A percentile compares a stretch with the other conserved stretches of the same genome.
These are phyloP conservation scores for Zalaria sp. DNA, from an alignment of 2,329 filamentous ascomycete genomes.

Conservation along the genomic window DNA sequence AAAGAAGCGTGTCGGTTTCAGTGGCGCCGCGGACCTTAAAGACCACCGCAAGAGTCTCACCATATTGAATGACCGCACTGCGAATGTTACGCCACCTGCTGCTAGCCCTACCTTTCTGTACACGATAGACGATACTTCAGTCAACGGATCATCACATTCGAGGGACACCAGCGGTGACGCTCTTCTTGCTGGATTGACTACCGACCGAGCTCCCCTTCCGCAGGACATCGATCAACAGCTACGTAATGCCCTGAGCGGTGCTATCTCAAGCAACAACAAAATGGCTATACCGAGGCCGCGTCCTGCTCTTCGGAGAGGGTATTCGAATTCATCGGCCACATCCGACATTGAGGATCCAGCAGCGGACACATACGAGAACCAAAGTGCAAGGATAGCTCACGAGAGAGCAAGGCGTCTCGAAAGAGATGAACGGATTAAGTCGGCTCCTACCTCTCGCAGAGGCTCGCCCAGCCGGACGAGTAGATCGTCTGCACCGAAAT, in stretches of 20 bases:
- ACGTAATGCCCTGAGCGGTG: slow-evolving; percentile 4
- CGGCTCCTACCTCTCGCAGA: slow-evolving; percentile 15
- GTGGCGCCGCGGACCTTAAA: neutral
- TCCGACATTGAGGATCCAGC: slow-evolving; percentile 3
- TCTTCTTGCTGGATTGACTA: neutral
- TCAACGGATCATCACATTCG: neutral
- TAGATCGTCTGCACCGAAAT: slow-evolving; percentile 1
- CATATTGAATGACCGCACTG: neutral
- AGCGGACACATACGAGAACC: slow-evolving; percentile 3
- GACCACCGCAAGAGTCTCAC: slow-evolving; percentile 4
- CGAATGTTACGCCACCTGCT: neutral
- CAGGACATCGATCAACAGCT: slow-evolving; percentile 5
- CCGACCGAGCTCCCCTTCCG: neutral
- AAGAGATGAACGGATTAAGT: slow-evolving; percentile 13
- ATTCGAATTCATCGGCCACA: slow-evolving; percentile 3
- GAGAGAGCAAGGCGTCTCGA: slow-evolving; percentile 21
- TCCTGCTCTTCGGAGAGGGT: slow-evolving; percentile 5
- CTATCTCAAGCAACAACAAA: neutral
- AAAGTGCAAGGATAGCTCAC: slow-evolving; percentile 16
- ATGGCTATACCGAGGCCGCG: slow-evolving; percentile 2
- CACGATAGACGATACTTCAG: neutral
- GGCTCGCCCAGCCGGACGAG: slow-evolving; percentile 11
- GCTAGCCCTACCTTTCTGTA: neutral
- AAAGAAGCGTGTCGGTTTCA: slow-evolving; percentile 10
- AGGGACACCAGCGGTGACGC: slow-evolving; percentile 2